Evolutionary conservation across 2,329 filamentous ascomycete genomes (phyloP).

Genomic region (Apiospora sp.): DNA sequence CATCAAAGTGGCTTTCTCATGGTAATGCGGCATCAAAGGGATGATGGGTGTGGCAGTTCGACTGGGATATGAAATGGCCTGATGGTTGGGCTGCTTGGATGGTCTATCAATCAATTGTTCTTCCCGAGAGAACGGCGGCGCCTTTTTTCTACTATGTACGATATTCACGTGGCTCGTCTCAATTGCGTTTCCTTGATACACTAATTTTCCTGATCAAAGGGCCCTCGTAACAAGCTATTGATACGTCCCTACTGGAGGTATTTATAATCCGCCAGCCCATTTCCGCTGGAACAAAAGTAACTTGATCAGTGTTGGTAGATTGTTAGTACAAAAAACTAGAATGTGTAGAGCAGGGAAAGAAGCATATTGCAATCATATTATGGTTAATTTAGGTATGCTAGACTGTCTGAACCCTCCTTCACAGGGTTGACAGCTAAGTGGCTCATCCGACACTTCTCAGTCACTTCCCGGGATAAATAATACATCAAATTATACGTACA

Average conservation of each 20-base stretch:
- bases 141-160: not conserved
- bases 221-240: too few relatives aligned
- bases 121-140: too few relatives aligned
- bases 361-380: not conserved
- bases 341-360: not conserved
- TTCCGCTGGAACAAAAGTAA: not conserved
- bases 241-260: too few relatives aligned
- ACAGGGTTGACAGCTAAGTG: not conserved
- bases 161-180: not conserved
- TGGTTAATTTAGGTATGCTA: not conserved
- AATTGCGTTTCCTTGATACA: not conserved
- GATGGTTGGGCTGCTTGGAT: too few relatives aligned
- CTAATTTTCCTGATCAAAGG: not conserved
- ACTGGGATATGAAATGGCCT: too few relatives aligned
- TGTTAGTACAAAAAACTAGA: not conserved
- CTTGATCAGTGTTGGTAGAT: not conserved
- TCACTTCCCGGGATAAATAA: not conserved
- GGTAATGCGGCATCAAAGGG: too few relatives aligned
- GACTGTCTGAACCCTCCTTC: not conserved
- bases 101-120: too few relatives aligned
- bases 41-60: too few relatives aligned
- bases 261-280: too few relatives aligned
- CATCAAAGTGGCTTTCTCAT: too few relatives aligned
- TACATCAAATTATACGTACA: constrained; percentile 25
- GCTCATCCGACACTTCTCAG: not conserved